Percentiles rank a stretch among this genome's conserved stretches.
These are phyloP conservation scores for Acrasis kona DNA, from an alignment of 78 protist species.

Conservation along the genomic window DNA sequence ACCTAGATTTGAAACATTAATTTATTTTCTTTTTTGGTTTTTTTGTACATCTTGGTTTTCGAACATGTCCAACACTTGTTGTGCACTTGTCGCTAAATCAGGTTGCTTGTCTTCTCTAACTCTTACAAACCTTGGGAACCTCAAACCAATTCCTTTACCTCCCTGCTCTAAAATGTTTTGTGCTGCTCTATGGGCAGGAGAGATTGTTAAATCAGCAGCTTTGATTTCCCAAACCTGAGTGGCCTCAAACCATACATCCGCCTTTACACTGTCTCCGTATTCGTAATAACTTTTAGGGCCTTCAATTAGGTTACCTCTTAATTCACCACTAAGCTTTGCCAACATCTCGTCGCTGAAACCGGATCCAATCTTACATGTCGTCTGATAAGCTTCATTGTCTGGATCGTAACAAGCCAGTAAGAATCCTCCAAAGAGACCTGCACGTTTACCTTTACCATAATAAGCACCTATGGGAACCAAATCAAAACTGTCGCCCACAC, in stretches of 20 bases:
- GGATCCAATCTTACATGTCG: conserved; percentile 85
- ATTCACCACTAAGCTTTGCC: neutral
- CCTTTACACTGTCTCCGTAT: neutral
- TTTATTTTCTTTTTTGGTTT: too few relatives aligned
- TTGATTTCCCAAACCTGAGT: conserved; percentile 88
- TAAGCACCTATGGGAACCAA: conserved; percentile 95
- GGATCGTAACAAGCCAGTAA: conserved; percentile 87
- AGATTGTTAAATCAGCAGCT: conserved; percentile 89
- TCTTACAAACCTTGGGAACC: conserved; percentile 95
- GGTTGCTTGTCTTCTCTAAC: conserved; percentile 91
- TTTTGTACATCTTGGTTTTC: conserved; percentile 4
- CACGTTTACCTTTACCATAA: conserved; percentile 92
- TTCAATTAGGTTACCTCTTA: conserved; percentile 24
- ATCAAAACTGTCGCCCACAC: conserved; percentile 92
- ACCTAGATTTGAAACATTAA: too few relatives aligned
- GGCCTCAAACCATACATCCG: conserved; percentile 88
- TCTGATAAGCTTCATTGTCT: conserved; percentile 79
- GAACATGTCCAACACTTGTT: conserved; percentile 54
- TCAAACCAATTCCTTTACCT: conserved; percentile 93
- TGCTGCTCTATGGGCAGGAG: conserved; percentile 73
- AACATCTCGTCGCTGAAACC: conserved; percentile 81
- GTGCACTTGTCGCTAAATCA: conserved; percentile 83
- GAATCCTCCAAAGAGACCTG: conserved; percentile 85
- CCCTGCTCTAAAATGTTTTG: conserved; percentile 28
- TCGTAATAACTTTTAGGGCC: conserved; percentile 31